These are phyloP conservation scores for Phellinidium pouzarii DNA, from an alignment of 1,284 basidiomycete species.

Conservation along the genomic window DNA sequence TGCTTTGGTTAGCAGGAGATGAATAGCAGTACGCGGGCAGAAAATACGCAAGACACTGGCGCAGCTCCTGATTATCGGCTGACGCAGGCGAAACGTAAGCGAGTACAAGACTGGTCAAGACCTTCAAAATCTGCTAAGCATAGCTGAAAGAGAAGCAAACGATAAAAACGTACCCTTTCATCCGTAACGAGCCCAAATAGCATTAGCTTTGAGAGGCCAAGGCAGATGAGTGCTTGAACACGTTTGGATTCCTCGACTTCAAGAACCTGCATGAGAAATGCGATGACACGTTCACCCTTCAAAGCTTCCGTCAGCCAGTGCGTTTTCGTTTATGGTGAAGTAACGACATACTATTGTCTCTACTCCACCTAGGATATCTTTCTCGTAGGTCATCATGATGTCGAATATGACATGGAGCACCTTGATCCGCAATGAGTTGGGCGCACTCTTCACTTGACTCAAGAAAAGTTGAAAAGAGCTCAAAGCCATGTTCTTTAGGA, in stretches of 20 bases:
- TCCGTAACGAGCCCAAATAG: slow-evolving; percentile 79
- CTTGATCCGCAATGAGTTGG: slow-evolving; percentile 73
- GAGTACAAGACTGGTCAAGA: slow-evolving; percentile 16
- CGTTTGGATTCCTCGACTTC: slow-evolving; percentile 70
- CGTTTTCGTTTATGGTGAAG: neutral
- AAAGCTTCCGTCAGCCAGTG: neutral
- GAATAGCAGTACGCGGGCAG: slow-evolving; percentile 18
- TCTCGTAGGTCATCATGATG: slow-evolving; percentile 84
- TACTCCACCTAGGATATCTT: slow-evolving; percentile 55
- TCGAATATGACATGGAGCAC: slow-evolving; percentile 89
- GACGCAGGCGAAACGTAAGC: slow-evolving; percentile 18
- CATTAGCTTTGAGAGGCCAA: slow-evolving; percentile 88
- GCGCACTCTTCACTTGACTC: slow-evolving; percentile 74
- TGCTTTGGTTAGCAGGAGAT: slow-evolving; percentile 7
- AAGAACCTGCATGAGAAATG: slow-evolving; percentile 70
- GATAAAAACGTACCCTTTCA: slow-evolving; percentile 3
- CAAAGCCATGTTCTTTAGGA: slow-evolving; percentile 80
- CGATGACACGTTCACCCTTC: slow-evolving; percentile 64
- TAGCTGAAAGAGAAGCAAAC: neutral
- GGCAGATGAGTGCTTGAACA: slow-evolving; percentile 73
- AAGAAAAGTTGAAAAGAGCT: slow-evolving; percentile 90
- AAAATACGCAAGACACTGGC: slow-evolving; percentile 19
- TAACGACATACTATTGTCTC: slow-evolving; percentile 1
- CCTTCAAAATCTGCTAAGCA: slow-evolving; percentile 1
- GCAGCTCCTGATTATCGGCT: slow-evolving; percentile 15